Evolutionary conservation across 495 filamentous ascomycete genomes (phyloP).

Genomic region (Articulospora tetracladia): DNA sequence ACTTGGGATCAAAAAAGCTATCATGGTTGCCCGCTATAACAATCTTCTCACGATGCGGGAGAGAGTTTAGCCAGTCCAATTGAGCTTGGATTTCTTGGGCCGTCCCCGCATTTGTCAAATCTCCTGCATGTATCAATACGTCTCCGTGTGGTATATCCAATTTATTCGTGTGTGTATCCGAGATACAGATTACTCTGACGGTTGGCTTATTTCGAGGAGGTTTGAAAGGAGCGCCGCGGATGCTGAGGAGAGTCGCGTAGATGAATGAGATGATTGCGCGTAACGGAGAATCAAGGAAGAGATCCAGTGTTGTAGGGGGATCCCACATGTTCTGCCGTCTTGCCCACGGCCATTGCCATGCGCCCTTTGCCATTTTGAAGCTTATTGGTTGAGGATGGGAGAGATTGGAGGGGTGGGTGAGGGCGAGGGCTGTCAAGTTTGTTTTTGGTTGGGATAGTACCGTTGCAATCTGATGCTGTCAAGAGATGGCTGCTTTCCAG

Average conservation of each 20-base stretch:
- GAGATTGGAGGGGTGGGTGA: neutral
- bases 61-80: constrained; percentile 70
- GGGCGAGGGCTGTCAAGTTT: neutral
- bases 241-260: constrained; percentile 57
- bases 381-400: neutral
- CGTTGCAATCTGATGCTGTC: too few relatives aligned
- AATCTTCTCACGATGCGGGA: constrained; percentile 76
- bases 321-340: constrained; percentile 39
- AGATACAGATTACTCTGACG: constrained; percentile 81
- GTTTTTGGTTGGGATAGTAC: neutral
- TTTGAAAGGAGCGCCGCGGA: constrained; percentile 57
- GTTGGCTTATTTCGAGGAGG: constrained; percentile 45
- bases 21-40: constrained; percentile 91
- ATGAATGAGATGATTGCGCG: constrained; percentile 36
- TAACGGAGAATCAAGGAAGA: constrained; percentile 47
- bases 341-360: constrained; percentile 19
- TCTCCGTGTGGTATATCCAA: constrained; percentile 69
- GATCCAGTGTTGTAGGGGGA: constrained; percentile 44
- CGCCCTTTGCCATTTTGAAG: neutral
- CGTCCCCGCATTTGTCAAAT: constrained; percentile 72
- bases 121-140: constrained; percentile 85
- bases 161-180: constrained; percentile 75
- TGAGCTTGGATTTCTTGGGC: constrained; percentile 68
- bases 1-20: constrained; percentile 63
- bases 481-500: too few relatives aligned